These are phyloP conservation scores for Zasmidium angulare DNA, from an alignment of 2,329 filamentous ascomycete species.

Conservation along the genomic window DNA sequence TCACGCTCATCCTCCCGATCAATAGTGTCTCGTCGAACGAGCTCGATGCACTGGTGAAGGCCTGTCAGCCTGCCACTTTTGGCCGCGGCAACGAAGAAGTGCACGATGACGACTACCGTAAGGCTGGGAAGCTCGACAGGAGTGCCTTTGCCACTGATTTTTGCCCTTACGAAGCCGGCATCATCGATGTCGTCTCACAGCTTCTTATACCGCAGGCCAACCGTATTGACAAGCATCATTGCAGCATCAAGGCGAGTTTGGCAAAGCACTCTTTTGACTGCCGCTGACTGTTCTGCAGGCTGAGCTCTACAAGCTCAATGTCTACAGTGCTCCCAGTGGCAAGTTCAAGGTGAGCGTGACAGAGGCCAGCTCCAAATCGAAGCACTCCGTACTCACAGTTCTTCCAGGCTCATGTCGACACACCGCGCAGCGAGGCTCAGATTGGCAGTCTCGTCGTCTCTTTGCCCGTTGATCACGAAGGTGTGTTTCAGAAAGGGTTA, in stretches of 20 bases:
- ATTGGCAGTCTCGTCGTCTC: constrained; percentile 21
- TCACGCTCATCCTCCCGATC: not conserved
- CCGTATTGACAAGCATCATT: constrained; percentile 11
- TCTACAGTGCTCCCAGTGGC: constrained; percentile 25
- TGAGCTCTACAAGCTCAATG: constrained; percentile 59
- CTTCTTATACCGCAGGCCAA: constrained; percentile 39
- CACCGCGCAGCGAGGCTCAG: constrained; percentile 16
- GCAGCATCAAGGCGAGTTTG: constrained; percentile 36
- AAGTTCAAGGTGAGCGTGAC: constrained; percentile 13
- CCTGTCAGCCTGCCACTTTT: constrained; percentile 50
- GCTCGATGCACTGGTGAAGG: constrained; percentile 9
- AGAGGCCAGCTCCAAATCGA: no score
- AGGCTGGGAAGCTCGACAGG: constrained; percentile 52
- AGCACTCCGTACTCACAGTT: no score
- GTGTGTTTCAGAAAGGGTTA: not conserved
- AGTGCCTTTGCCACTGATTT: constrained; percentile 38
- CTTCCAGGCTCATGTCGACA: constrained; percentile 20
- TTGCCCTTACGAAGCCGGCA: constrained; percentile 40
- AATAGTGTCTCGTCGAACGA: not conserved
- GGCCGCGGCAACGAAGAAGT: constrained; percentile 48
- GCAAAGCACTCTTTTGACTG: not conserved
- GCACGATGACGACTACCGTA: constrained; percentile 53
- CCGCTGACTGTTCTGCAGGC: constrained; percentile 29
- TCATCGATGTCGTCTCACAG: constrained; percentile 52
- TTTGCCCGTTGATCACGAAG: constrained; percentile 13